Conservation (phyloP, 352 stramenopile species). For the Phytophthora hibernalis region DNA sequence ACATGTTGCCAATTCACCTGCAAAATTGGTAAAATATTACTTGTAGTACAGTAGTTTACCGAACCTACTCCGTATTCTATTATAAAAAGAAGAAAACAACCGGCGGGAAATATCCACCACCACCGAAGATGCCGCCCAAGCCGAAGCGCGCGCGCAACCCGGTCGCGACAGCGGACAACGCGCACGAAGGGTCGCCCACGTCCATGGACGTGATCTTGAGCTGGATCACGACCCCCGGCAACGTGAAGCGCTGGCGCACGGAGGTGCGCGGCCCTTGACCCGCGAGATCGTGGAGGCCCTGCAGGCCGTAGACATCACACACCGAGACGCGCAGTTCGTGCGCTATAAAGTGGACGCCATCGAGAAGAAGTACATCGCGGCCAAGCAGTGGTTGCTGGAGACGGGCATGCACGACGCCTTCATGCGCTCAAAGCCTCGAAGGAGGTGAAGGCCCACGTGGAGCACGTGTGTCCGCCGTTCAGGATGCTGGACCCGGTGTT, state of each 20-base stretch:
- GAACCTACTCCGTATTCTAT: too few species aligned
- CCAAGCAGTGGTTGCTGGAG: conserved; percentile 48
- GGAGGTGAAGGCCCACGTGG: conserved; percentile 42
- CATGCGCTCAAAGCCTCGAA: conserved; percentile 28
- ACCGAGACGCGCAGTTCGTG: conserved; percentile 39
- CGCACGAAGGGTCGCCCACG: conserved; percentile 22
- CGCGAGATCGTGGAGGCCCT: conserved; percentile 41
- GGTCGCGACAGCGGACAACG: conserved; percentile 30
- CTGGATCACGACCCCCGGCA: conserved; percentile 43
- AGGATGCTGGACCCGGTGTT: conserved; percentile 38
- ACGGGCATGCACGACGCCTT: conserved; percentile 46
- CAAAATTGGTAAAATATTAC: too few species aligned
- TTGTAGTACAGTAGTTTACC: too few species aligned
- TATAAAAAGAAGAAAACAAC: too few species aligned
- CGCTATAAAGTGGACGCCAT: conserved; percentile 42
- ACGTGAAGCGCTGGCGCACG: conserved; percentile 46
- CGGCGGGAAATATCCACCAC: not conserved
- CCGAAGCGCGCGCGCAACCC: conserved; percentile 1
- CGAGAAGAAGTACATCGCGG: conserved; percentile 50
- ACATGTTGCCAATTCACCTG: too few species aligned
- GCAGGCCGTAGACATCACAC: conserved; percentile 25
- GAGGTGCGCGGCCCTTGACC: conserved; percentile 18
- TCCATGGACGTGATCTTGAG: conserved; percentile 44
- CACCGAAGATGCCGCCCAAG: conserved; percentile 8
- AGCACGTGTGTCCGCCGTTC: conserved; percentile 38